Base-by-base conservation (phyloP, 257 asterid genomes). In the Galeopsis tetrahit region DNA sequence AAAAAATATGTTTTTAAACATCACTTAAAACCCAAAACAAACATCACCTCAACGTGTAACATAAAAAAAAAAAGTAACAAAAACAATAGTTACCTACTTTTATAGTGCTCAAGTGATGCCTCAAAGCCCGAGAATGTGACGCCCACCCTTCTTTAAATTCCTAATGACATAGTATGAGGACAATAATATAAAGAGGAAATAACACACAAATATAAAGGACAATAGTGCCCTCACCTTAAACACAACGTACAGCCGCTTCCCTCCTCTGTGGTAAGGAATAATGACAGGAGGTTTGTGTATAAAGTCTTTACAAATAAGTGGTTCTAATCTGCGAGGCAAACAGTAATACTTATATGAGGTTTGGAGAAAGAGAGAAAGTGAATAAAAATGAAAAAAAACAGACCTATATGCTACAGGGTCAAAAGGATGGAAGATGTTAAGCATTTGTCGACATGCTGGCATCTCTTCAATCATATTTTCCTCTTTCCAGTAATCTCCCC, bases 331-430 rank as follows among this genome's bases (percentile, higher is more conserved):
- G 93, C 51, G 63, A 2, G 48, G 40, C 66, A 75, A 72, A 72
- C 64, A 68, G 75, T 58, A 69, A 71, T 39, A 10, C 46, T 43
- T 53, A 65, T 38, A 39, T 62, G 74, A 81, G 78, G 62, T 68
- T 67, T 43, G 51, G 35, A 9, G 31, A 40, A 6, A 63, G 49
- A 35, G 33, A 14, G 13, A n/a, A n/a, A 7, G 34, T 5, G 34
- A 63, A 6, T 33, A 15, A 35, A 35, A 38, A 7, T 1, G 31
- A 17, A 69, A 15, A 57, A 48, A 74, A 48, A 66, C 69, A 35
- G 60, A 89, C 98, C 99, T 84, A 77, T 94, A 94, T 66, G 98
- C 99, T 77, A 94, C 98, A 17, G 97, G 99, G 80, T 94, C 99
- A 81, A 87, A 94, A 66, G 99, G 97, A 79, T 94, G 99, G 84